Evolutionary conservation across 1,139 yeast species (phyloP), one percentile per base, ranked within the genome.

Genomic region (Tardiomyces digboiensis): DNA sequence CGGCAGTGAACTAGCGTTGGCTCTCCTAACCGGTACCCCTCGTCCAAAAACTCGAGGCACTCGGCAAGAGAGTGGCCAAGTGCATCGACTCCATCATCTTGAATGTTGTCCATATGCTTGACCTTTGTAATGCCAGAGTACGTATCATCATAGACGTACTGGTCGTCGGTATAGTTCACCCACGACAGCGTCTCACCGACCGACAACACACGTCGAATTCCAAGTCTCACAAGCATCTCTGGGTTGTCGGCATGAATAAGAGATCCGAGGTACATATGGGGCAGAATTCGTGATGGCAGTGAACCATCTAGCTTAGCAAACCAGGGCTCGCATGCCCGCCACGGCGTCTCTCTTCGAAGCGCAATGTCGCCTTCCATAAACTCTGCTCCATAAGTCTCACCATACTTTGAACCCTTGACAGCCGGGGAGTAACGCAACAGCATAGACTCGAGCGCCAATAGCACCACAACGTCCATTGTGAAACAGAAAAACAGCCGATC

Each of bases 171-270:
- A 37, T 50, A 51, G 29, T 47, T 39, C 33, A 59, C 55, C 70
- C 97, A 88, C 2, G 76, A 68, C n/a, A 87, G 67, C 10, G 67
- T 68, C 57, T 89, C 97, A 1, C 97, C 98, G 7, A 91, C 96
- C 2, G 95, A 82, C 6, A 91, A 78, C 13, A 91, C 73, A 47
- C 85, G 78, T 22, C 73, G 74, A 45, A 91, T 86, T 0, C 88
- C 91, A 19, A 91, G 64, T 43, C 72, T 74, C 26, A 67, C 63
- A 46, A 91, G 66, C 53, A 89, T 64, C 4, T 78, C 76, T 2
- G 82, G 72, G 53, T 81, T 76, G 50, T 78, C 79, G 6, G 97
- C 97, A 64, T 91, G 97, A 42, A 68, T 75, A 43, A 88, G 67
- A 2, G 94, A 82, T 0, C 98, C 98, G 45, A 91, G 69, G 58